These are phyloP conservation scores for Verticillium dahliae DNA, from an alignment of 2,329 filamentous ascomycete genomes.

Conservation along the genomic window DNA sequence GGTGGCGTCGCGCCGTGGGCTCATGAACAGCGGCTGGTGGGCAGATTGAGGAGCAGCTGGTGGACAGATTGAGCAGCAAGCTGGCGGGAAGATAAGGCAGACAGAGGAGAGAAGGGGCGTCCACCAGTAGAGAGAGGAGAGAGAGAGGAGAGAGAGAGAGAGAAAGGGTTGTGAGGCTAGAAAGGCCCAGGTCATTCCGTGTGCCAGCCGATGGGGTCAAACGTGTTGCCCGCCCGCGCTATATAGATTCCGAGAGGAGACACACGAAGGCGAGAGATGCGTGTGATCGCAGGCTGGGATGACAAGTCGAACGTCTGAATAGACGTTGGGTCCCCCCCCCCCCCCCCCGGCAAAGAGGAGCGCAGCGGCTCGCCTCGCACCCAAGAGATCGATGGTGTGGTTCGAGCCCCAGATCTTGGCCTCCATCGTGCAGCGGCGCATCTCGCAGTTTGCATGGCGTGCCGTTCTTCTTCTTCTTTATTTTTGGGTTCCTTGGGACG, in stretches of 20 bases:
- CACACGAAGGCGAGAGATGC: not conserved
- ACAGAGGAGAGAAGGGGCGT: too few relatives aligned
- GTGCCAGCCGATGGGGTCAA: too few relatives aligned
- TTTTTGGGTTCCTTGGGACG: not conserved
- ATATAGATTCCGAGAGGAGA: too few relatives aligned
- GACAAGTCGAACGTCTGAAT: not conserved
- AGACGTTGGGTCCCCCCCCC: not conserved
- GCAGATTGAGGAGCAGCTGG: not conserved
- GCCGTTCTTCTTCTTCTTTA: not conserved
- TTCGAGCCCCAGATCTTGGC: not conserved
- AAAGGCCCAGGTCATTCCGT: too few relatives aligned
- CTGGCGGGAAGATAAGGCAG: too few relatives aligned
- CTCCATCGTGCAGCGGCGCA: not conserved
- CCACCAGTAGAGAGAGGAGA: too few relatives aligned
- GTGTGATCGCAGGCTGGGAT: not conserved
- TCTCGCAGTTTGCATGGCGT: not conserved
- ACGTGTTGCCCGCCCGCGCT: too few relatives aligned
- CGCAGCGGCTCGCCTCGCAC: not conserved
- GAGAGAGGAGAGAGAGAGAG: too few relatives aligned
- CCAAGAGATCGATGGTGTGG: not conserved
- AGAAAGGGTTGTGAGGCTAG: too few relatives aligned
- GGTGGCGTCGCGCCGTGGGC: not conserved
- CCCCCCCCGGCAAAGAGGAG: not conserved
- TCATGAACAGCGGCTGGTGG: not conserved
- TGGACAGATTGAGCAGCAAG: too few relatives aligned